phyloP scores from a whole-genome alignment of 2,329 filamentous ascomycete species.

The Aspergillus ochraceoroseus region DNA sequence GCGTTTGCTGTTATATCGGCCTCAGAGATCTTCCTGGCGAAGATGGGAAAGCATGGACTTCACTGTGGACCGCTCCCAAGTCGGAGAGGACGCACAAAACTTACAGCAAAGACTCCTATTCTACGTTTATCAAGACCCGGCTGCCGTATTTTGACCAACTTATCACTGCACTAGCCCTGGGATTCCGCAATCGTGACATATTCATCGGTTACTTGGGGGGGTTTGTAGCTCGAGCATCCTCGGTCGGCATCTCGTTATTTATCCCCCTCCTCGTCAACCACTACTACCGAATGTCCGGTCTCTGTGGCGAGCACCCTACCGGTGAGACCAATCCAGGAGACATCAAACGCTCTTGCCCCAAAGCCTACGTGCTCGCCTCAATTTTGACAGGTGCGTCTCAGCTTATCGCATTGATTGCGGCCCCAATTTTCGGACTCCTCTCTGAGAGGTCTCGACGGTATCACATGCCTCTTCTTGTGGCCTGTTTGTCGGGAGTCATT shows the following conservation, averaged over 20 bases:
- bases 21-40: constrained; percentile 65
- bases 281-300: constrained; percentile 76
- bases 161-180: constrained; percentile 61
- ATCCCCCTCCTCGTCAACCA: constrained; percentile 89
- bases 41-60: constrained; percentile 66
- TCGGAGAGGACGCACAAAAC: constrained; percentile 2
- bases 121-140: constrained; percentile 8
- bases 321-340: constrained; percentile 46
- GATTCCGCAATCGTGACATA: constrained; percentile 71
- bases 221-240: constrained; percentile 90
- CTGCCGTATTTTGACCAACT: constrained; percentile 51
- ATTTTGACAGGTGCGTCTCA: constrained; percentile 87
- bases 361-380: constrained; percentile 82
- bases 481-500: constrained; percentile 67
- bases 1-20: constrained; percentile 71
- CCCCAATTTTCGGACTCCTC: constrained; percentile 80
- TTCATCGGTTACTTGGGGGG: constrained; percentile 85
- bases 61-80: constrained; percentile 39
- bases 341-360: constrained; percentile 76
- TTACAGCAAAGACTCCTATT: constrained; percentile 2
- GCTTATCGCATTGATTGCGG: constrained; percentile 74
- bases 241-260: constrained; percentile 91
- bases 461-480: constrained; percentile 68
- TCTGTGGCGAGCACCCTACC: constrained; percentile 56
- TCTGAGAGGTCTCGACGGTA: constrained; percentile 63